Conservation (phyloP, 805 yeast species). For the Barnettozyma botsteinii region DNA sequence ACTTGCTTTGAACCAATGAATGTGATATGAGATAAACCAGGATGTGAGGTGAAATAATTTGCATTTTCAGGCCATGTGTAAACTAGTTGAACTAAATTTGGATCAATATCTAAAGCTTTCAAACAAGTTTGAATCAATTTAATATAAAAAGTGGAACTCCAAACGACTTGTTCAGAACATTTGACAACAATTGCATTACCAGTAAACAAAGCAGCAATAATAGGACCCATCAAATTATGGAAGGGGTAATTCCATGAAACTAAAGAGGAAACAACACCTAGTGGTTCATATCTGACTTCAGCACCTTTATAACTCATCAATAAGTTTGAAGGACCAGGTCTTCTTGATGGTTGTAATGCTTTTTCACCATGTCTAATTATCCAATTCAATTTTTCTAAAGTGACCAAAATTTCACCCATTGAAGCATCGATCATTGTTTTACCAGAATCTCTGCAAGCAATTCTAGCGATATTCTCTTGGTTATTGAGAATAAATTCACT, state of each 20-base stretch:
- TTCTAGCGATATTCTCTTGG: constrained; percentile 82
- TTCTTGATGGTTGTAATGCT: constrained; percentile 52
- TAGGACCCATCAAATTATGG: constrained; percentile 90
- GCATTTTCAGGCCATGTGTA: constrained; percentile 90
- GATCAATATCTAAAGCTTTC: constrained; percentile 67
- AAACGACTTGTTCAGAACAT: constrained; percentile 92
- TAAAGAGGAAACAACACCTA: constrained; percentile 80
- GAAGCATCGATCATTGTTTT: constrained; percentile 94
- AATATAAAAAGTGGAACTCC: constrained; percentile 84
- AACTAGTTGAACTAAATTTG: constrained; percentile 78
- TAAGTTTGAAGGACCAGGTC: constrained; percentile 85
- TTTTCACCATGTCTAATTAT: constrained; percentile 74
- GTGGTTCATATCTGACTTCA: constrained; percentile 88
- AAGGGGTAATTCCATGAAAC: constrained; percentile 98
- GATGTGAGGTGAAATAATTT: constrained; percentile 78
- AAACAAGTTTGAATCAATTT: constrained; percentile 68
- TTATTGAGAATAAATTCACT: constrained; percentile 66
- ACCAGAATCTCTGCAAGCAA: constrained; percentile 96
- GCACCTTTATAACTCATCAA: constrained; percentile 89
- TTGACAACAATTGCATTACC: constrained; percentile 91
- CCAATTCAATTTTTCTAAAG: constrained; percentile 92
- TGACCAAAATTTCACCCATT: constrained; percentile 94
- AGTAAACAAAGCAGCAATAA: constrained; percentile 80
- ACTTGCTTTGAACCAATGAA: constrained; percentile 96
- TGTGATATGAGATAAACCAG: constrained; percentile 79